Conservation (phyloP, 1,284 basidiomycete genomes). For the Trichosporon ovoides region DNA sequence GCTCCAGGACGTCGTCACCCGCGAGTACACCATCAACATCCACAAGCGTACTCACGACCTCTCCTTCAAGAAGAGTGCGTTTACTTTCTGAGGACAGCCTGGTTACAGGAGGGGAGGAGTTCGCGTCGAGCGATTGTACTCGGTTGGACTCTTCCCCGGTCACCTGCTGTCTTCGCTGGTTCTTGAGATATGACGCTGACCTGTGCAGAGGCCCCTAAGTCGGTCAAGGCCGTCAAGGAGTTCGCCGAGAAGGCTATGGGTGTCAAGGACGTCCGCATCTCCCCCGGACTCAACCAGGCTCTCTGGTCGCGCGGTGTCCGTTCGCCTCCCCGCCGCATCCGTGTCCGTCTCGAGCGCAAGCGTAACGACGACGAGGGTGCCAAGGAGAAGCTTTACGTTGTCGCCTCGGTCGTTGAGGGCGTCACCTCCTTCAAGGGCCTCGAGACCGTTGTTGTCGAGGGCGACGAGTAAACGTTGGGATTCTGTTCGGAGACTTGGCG, state of each 20-base stretch:
- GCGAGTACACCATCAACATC: slow-evolving; percentile 93
- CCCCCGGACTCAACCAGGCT: slow-evolving; percentile 89
- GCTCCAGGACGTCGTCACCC: slow-evolving; percentile 90
- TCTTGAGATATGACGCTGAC: slow-evolving; percentile 11
- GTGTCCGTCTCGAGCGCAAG: slow-evolving; percentile 88
- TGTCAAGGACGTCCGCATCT: slow-evolving; percentile 82
- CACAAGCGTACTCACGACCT: slow-evolving; percentile 88
- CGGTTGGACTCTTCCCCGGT: background rate
- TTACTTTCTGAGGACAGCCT: slow-evolving; percentile 16
- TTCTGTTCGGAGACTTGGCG: slow-evolving; percentile 8
- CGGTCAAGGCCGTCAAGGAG: slow-evolving; percentile 81
- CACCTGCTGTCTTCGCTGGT: background rate
- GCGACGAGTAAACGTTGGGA: slow-evolving; percentile 51
- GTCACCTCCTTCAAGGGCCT: slow-evolving; percentile 78
- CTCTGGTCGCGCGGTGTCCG: slow-evolving; percentile 79
- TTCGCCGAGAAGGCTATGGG: slow-evolving; percentile 93
- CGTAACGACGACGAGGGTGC: slow-evolving; percentile 93
- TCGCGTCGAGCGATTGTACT: background rate
- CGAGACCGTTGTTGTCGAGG: slow-evolving; percentile 72
- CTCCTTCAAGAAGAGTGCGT: slow-evolving; percentile 78
- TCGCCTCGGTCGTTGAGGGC: slow-evolving; percentile 74
- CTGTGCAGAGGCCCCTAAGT: slow-evolving; percentile 65
- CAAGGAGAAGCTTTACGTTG: slow-evolving; percentile 94
- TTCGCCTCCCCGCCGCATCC: slow-evolving; percentile 80
- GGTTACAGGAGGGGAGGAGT: background rate